Evolutionary conservation across 805 yeast genomes (phyloP).

Genomic region (Wickerhamomyces ciferrii): DNA sequence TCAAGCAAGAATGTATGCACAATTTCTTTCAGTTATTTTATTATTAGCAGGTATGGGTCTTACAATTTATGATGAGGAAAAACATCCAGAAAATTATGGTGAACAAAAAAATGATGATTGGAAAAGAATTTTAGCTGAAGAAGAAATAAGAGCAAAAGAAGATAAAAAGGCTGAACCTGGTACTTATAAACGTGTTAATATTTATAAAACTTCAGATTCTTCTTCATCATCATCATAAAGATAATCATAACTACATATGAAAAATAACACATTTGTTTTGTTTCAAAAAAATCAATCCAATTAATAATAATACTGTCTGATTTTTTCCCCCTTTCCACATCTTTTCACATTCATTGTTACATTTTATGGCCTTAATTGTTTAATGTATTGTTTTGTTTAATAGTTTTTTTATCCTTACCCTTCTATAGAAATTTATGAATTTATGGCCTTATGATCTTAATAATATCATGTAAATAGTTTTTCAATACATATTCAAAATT

Average conservation of each 20-base stretch:
- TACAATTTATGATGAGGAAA: constrained; percentile 57
- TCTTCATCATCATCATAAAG: not conserved
- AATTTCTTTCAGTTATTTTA: constrained; percentile 69
- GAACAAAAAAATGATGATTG: constrained; percentile 34
- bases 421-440: not conserved
- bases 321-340: not conserved
- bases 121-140: constrained; percentile 42
- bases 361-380: too few relatives aligned
- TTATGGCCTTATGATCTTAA: not conserved
- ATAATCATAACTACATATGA: too few relatives aligned
- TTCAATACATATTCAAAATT: too few relatives aligned
- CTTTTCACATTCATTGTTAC: too few relatives aligned
- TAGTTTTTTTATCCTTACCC: too few relatives aligned
- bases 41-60: constrained; percentile 65
- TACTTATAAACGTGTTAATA: constrained; percentile 30
- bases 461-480: too few relatives aligned
- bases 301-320: not conserved
- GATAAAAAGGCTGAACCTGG: constrained; percentile 11
- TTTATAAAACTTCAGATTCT: constrained; percentile 14
- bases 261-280: too few relatives aligned
- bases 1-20: constrained; percentile 90
- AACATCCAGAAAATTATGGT: constrained; percentile 35
- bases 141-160: constrained; percentile 27
- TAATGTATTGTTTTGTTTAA: not conserved
- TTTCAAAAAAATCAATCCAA: too few relatives aligned